Evolutionary conservation across 148 eudicot genomes (phyloP).

Genomic region (Spergularia bocconei): DNA sequence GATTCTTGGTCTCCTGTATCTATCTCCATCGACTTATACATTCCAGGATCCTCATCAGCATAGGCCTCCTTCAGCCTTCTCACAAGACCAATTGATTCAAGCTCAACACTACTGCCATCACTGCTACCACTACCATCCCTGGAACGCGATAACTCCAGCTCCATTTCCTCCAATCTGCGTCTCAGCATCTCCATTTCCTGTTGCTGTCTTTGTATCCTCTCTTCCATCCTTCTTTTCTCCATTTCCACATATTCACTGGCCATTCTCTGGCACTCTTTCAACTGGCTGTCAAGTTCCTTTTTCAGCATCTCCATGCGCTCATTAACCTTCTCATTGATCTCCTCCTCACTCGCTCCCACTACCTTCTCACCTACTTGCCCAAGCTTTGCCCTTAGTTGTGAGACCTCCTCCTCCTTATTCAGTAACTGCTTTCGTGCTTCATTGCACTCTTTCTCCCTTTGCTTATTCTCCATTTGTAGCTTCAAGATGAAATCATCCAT

Average conservation of each 20-base stretch:
- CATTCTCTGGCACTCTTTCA: conserved; percentile 76
- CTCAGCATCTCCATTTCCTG: conserved; percentile 72
- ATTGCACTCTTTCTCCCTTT: conserved; percentile 68
- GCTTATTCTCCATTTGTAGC: conserved; percentile 80
- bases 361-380: conserved; percentile 40
- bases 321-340: conserved; percentile 67
- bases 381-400: conserved; percentile 62
- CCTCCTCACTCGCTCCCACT: conserved; percentile 62
- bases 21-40: conserved; percentile 93
- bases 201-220: conserved; percentile 60
- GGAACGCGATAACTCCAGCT: conserved; percentile 56
- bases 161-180: conserved; percentile 75
- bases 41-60: conserved; percentile 71
- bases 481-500: conserved; percentile 87
- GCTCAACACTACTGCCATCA: conserved; percentile 36
- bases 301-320: conserved; percentile 54
- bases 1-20: conserved; percentile 61
- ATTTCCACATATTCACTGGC: conserved; percentile 66
- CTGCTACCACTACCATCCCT: conserved; percentile 54
- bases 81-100: conserved; percentile 51
- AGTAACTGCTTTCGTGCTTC: conserved; percentile 71
- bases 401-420: conserved; percentile 80
- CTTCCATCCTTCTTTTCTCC: conserved; percentile 88
- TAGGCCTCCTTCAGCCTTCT: conserved; percentile 58
- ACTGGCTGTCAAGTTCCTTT: conserved; percentile 60